Evolutionary conservation across 2,329 filamentous ascomycete species (phyloP).

Genomic region (Diaporthe ampelina): DNA sequence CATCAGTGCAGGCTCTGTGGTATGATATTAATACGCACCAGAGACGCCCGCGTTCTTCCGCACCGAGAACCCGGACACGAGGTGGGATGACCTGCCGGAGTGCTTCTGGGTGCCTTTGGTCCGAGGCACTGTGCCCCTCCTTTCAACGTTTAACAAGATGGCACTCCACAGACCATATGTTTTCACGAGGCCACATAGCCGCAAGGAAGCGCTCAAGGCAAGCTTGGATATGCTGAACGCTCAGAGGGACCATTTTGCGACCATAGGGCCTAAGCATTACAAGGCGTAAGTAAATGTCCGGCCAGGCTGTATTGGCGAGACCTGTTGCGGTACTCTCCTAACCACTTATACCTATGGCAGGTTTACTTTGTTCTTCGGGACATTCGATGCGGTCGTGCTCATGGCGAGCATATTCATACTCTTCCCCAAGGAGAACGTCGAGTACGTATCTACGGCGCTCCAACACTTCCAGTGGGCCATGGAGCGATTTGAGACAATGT

Average conservation of each 20-base stretch:
- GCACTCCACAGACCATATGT: slow-evolving; percentile 74
- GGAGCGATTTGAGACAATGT: slow-evolving; percentile 70
- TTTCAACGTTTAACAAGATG: slow-evolving; percentile 66
- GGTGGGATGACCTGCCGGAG: slow-evolving; percentile 67
- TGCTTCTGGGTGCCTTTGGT: slow-evolving; percentile 65
- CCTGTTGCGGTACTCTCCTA: background rate
- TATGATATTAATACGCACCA: background rate
- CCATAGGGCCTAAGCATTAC: slow-evolving; percentile 65
- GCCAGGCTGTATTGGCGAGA: background rate
- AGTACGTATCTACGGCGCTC: slow-evolving; percentile 60
- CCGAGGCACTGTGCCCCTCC: slow-evolving; percentile 62
- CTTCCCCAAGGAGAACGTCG: slow-evolving; percentile 68
- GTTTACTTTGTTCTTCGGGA: slow-evolving; percentile 72
- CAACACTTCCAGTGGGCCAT: slow-evolving; percentile 73
- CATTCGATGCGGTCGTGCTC: slow-evolving; percentile 74
- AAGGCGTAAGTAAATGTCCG: slow-evolving; percentile 53
- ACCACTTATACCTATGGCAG: slow-evolving; percentile 44
- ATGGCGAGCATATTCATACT: slow-evolving; percentile 73
- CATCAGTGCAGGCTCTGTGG: background rate
- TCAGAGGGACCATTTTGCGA: slow-evolving; percentile 64
- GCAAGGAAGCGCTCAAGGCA: slow-evolving; percentile 69
- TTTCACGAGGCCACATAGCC: slow-evolving; percentile 67
- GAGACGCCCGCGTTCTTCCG: slow-evolving; percentile 67
- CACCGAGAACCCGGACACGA: slow-evolving; percentile 68
- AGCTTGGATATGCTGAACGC: slow-evolving; percentile 68